These are phyloP conservation scores for Drechslerella dactyloides DNA, from an alignment of 2,329 filamentous ascomycete species.

Conservation along the genomic window DNA sequence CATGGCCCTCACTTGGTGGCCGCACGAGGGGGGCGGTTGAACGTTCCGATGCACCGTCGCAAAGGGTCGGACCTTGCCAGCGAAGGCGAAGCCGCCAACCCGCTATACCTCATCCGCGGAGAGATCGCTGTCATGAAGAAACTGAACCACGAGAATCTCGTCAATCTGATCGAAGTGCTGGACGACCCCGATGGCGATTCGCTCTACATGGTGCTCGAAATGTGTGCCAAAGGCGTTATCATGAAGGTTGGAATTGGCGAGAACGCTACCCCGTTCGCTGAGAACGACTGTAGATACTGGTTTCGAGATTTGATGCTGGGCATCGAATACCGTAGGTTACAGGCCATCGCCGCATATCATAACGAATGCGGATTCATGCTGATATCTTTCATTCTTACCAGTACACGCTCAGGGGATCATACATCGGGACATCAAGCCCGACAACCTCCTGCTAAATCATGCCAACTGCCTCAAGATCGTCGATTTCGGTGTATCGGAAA, in stretches of 20 bases:
- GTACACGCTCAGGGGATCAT: constrained; percentile 94
- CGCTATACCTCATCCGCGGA: constrained; percentile 86
- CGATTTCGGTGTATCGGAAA: constrained; percentile 98
- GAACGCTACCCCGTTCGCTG: constrained; percentile 77
- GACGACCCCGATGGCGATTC: constrained; percentile 96
- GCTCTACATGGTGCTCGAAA: constrained; percentile 97
- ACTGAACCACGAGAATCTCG: constrained; percentile 90
- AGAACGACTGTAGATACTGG: constrained; percentile 84
- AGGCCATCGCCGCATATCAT: not conserved
- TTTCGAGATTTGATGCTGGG: constrained; percentile 93
- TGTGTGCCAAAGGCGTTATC: constrained; percentile 97
- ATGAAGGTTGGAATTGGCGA: constrained; percentile 95
- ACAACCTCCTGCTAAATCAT: constrained; percentile 87
- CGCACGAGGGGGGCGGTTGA: constrained; percentile 66
- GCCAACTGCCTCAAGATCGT: constrained; percentile 96
- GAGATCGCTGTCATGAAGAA: constrained; percentile 99
- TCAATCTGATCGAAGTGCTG: constrained; percentile 88
- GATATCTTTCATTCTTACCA: constrained; percentile 57
- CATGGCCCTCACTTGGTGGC: constrained; percentile 64
- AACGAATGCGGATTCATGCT: constrained; percentile 33
- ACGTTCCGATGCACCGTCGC: constrained; percentile 65
- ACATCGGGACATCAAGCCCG: constrained; percentile 96
- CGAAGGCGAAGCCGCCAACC: constrained; percentile 68
- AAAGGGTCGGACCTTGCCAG: constrained; percentile 63
- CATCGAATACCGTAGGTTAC: constrained; percentile 80